Evolutionary conservation across 73 alveolate species (phyloP).

Genomic region (Blepharisma japonicum): DNA sequence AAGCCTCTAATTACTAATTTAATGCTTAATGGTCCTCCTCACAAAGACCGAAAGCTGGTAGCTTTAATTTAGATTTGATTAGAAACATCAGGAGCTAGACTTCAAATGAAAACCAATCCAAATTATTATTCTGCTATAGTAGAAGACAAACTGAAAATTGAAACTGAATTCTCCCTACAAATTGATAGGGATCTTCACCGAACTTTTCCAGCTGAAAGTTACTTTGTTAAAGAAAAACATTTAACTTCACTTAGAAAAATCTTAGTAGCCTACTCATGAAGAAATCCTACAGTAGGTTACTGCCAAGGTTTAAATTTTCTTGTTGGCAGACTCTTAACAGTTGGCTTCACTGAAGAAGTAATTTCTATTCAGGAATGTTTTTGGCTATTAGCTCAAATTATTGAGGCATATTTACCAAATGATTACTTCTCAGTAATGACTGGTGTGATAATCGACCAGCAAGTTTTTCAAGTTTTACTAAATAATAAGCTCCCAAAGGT

Average conservation of each 20-base stretch:
- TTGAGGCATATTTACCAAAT: conserved; percentile 44
- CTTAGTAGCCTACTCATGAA: conserved; percentile 35
- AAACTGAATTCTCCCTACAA: neutral
- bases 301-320: conserved; percentile 53
- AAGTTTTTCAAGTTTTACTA: conserved; percentile 33
- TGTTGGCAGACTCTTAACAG: conserved; percentile 41
- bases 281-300: conserved; percentile 49
- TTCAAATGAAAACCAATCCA: neutral
- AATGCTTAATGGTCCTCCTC: conserved; percentile 18
- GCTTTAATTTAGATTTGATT: neutral
- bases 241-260: conserved; percentile 31
- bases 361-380: conserved; percentile 32
- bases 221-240: neutral
- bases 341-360: conserved; percentile 35
- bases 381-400: conserved; percentile 41
- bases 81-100: neutral
- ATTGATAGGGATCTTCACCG: conserved; percentile 15
- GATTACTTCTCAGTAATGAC: conserved; percentile 46
- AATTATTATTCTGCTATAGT: neutral
- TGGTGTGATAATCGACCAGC: conserved; percentile 41
- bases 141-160: neutral
- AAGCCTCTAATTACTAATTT: neutral
- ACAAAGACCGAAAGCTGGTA: conserved; percentile 9
- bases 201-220: neutral
- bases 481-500: neutral